Evolutionary conservation across 768 basidiomycete species (phyloP).

Genomic region (Cytidiella melzeri): DNA sequence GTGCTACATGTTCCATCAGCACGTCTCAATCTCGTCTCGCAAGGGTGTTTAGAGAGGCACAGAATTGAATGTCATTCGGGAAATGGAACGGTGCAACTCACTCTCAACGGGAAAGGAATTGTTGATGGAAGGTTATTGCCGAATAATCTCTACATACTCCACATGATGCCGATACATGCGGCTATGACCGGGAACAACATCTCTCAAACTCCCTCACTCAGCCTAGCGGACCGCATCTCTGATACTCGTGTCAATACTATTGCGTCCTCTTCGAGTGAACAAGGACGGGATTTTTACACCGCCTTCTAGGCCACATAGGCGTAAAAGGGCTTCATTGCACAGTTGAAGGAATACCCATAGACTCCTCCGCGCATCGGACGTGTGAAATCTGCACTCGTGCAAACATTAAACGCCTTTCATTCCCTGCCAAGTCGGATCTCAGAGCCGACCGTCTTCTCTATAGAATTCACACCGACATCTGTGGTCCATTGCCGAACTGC

Average conservation of each 20-base stretch:
- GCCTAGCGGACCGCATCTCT: too few relatives aligned
- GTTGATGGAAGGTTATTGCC: neutral
- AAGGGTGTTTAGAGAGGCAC: slow-evolving; percentile 2
- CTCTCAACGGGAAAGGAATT: neutral
- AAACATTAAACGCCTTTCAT: neutral
- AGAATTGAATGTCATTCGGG: neutral
- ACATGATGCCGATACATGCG: too few relatives aligned
- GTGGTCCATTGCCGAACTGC: slow-evolving; percentile 34
- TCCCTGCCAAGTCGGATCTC: neutral
- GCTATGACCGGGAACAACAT: too few relatives aligned
- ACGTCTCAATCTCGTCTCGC: slow-evolving; percentile 11
- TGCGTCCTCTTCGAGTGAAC: too few relatives aligned
- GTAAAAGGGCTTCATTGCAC: slow-evolving; percentile 28
- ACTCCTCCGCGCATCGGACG: neutral
- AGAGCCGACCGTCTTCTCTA: slow-evolving; percentile 23
- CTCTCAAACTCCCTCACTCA: too few relatives aligned
- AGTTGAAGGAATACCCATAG: slow-evolving; percentile 6
- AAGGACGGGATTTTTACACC: slow-evolving; percentile 39
- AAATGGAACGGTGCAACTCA: neutral
- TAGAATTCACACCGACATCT: slow-evolving; percentile 36
- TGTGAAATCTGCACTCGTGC: neutral
- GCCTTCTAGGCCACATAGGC: slow-evolving; percentile 21
- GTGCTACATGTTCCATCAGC: slow-evolving; percentile 10
- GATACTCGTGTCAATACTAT: too few relatives aligned
- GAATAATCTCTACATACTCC: slow-evolving; percentile 1